Percentiles rank a stretch among this genome's conserved stretches.
phyloP scores from a whole-genome alignment of 2,329 filamentous ascomycete species.

The Verruconis gallopava region DNA sequence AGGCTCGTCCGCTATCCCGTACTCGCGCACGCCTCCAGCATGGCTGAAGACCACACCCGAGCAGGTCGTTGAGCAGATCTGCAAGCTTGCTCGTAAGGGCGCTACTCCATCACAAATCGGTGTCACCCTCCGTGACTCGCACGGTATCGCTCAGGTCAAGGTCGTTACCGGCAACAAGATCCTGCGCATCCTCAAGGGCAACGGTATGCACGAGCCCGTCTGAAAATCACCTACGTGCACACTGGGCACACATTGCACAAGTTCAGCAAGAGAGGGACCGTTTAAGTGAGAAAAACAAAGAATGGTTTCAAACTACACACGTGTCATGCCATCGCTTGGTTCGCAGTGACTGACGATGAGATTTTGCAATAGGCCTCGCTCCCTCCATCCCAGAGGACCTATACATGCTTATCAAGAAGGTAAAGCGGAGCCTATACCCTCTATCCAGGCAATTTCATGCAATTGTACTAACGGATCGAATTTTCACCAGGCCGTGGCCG shows the following conservation, averaged over 20 bases:
- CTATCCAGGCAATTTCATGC: not conserved
- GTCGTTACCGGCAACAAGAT: conserved; percentile 99
- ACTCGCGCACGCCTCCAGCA: conserved; percentile 54
- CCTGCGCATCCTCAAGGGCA: conserved; percentile 95
- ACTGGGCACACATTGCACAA: too few relatives aligned
- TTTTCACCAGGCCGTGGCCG: conserved; percentile 63
- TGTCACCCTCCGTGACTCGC: conserved; percentile 94
- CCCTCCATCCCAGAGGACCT: conserved; percentile 98
- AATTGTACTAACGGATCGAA: not conserved
- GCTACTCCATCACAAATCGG: conserved; percentile 97
- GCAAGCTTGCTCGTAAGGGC: conserved; percentile 98
- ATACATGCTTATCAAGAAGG: conserved; percentile 99
- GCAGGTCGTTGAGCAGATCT: conserved; percentile 98
- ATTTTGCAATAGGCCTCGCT: conserved; percentile 85
- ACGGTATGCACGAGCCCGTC: conserved; percentile 58
- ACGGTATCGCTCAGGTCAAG: conserved; percentile 97
- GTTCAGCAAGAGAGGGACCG: not conserved
- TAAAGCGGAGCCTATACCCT: conserved; percentile 26
- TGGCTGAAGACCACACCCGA: conserved; percentile 99
- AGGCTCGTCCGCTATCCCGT: conserved; percentile 8
- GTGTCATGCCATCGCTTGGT: conserved; percentile 77
- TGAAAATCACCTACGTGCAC: too few relatives aligned
- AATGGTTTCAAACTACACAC: too few relatives aligned
- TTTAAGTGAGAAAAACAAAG: too few relatives aligned
- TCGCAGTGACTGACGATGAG: conserved; percentile 76